phyloP scores from a whole-genome alignment of 352 stramenopile species.

The Pythium scleroteichum region DNA sequence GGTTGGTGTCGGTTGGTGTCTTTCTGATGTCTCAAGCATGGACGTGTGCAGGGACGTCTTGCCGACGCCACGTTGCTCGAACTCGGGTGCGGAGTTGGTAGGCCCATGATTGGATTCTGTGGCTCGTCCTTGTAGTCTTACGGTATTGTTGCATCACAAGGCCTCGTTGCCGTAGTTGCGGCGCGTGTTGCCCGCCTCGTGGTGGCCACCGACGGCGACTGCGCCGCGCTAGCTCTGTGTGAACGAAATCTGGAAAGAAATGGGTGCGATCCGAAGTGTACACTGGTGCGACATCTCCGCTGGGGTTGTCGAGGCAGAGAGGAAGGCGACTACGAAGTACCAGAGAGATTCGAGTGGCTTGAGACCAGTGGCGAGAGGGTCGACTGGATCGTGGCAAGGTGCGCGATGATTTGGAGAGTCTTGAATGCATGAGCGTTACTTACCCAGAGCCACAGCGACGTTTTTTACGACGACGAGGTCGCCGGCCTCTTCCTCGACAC shows the following conservation, averaged over 20 bases:
- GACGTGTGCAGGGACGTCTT: no score
- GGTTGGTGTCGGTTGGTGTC: conserved; percentile 8
- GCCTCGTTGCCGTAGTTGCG: conserved; percentile 46
- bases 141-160: conserved; percentile 21
- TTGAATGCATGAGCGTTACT: not conserved
- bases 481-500: conserved; percentile 42
- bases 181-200: conserved; percentile 36
- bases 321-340: no score
- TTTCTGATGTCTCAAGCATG: no score
- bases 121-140: conserved; percentile 7
- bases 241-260: conserved; percentile 42
- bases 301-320: conserved; percentile 21
- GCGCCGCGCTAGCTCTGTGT: conserved; percentile 36
- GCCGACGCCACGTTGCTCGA: conserved; percentile 42
- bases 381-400: conserved; percentile 36
- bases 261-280: conserved; percentile 21
- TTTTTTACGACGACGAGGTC: conserved; percentile 65
- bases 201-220: conserved; percentile 51
- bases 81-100: conserved; percentile 58
- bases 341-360: conserved; percentile 31
- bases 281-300: conserved; percentile 30
- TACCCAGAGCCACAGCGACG: conserved; percentile 47
- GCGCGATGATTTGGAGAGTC: not conserved
- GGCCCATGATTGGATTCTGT: conserved; percentile 1
- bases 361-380: not conserved